phyloP scores from a whole-genome alignment of 2,329 filamentous ascomycete species.

The Alternaria metachromatica region DNA sequence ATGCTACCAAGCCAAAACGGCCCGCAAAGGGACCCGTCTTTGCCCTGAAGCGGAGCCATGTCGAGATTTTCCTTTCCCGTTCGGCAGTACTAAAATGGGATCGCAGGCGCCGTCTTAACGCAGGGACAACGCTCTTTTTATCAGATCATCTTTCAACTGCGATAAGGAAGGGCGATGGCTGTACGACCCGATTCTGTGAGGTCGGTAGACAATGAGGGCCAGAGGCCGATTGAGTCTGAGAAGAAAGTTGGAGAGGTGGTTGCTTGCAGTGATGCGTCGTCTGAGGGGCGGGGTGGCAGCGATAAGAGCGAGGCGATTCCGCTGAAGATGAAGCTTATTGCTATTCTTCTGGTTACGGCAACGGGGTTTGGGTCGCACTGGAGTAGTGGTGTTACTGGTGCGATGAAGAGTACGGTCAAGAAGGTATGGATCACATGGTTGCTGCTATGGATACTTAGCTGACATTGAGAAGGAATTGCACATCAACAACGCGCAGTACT shows the following conservation, averaged over 20 bases:
- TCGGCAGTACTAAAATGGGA: background rate
- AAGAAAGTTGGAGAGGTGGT: conserved; percentile 1
- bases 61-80: background rate
- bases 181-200: background rate
- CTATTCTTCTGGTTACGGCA: conserved; percentile 59
- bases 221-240: background rate
- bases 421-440: conserved; percentile 46
- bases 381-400: conserved; percentile 66
- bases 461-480: conserved; percentile 52
- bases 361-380: conserved; percentile 68
- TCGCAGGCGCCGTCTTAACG: background rate
- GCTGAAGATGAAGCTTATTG: conserved; percentile 43
- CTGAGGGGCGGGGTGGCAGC: background rate
- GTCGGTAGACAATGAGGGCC: background rate
- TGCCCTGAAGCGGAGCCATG: background rate
- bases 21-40: background rate
- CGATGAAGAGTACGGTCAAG: conserved; percentile 67
- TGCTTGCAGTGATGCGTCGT: conserved; percentile 13
- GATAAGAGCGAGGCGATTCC: conserved; percentile 17
- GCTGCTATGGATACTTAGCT: background rate
- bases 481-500: conserved; percentile 67
- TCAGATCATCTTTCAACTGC: background rate
- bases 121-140: background rate
- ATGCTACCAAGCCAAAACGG: background rate
- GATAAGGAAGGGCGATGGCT: background rate